Evolutionary conservation across 2,329 filamentous ascomycete species (phyloP).

Genomic region (Aspergillus sp.): DNA sequence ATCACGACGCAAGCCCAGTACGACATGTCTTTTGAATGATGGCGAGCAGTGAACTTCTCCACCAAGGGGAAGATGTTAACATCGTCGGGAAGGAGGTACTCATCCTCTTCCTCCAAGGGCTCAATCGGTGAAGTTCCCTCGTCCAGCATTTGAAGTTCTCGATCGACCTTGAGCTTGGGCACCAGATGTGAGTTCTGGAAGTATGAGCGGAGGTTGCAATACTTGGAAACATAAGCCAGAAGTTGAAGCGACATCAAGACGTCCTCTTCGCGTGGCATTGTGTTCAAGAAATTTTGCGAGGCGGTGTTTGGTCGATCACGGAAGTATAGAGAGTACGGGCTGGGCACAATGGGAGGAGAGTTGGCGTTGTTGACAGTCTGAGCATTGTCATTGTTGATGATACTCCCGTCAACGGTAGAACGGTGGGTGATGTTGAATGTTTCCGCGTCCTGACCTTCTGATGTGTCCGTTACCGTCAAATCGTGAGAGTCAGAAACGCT

Average conservation of each 20-base stretch:
- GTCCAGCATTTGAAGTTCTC: conserved; percentile 78
- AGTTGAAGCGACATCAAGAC: conserved; percentile 97
- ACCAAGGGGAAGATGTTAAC: conserved; percentile 98
- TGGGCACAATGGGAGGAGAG: conserved; percentile 69
- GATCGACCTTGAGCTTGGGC: conserved; percentile 84
- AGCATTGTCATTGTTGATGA: conserved; percentile 68
- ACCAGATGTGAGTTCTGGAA: conserved; percentile 95
- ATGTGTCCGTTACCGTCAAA: conserved; percentile 73
- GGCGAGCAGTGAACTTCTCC: conserved; percentile 95
- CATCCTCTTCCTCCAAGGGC: conserved; percentile 66
- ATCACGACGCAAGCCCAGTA: conserved; percentile 99
- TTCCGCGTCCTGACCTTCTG: conserved; percentile 81
- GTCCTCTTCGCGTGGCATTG: conserved; percentile 95
- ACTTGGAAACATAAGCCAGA: conserved; percentile 96
- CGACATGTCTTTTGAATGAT: conserved; percentile 96
- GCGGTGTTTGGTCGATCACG: conserved; percentile 70
- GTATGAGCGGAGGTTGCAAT: conserved; percentile 92
- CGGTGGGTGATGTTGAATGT: conserved; percentile 94
- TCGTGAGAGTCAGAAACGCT: conserved; percentile 68
- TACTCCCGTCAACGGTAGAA: conserved; percentile 78
- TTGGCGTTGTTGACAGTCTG: conserved; percentile 63
- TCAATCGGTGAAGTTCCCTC: conserved; percentile 53
- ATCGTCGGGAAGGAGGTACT: conserved; percentile 89
- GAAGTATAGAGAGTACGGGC: conserved; percentile 75
- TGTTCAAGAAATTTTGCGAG: conserved; percentile 73